Evolutionary conservation across 306 rosid genomes (phyloP).

Genomic region (Castanea mollissima): DNA sequence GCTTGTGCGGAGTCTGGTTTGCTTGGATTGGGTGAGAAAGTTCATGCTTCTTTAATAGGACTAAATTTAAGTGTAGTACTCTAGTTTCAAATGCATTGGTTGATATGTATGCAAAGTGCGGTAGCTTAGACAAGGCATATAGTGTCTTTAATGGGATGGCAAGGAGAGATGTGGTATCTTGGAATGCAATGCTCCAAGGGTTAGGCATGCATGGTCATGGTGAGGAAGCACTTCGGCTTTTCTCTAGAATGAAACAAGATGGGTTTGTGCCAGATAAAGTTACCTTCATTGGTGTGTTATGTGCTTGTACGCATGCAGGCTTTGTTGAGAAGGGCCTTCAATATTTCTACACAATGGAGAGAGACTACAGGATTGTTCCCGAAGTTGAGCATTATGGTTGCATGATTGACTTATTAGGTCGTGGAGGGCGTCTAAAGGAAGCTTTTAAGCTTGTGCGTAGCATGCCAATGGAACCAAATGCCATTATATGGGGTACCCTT

Average conservation of each 20-base stretch:
- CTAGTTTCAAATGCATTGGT: conserved; percentile 68
- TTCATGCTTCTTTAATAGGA: conserved; percentile 52
- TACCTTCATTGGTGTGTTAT: conserved; percentile 67
- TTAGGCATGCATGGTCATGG: conserved; percentile 80
- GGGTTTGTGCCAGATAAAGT: conserved; percentile 69
- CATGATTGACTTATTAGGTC: conserved; percentile 82
- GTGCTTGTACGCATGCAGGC: conserved; percentile 82
- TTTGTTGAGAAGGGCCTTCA: conserved; percentile 63
- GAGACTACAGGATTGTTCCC: conserved; percentile 59
- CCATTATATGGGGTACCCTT: conserved; percentile 64
- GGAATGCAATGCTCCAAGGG: conserved; percentile 93
- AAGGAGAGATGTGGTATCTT: conserved; percentile 68
- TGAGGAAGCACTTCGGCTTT: conserved; percentile 60
- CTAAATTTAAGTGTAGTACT: conserved; percentile 50
- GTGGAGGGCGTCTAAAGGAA: conserved; percentile 77
- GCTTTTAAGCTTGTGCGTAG: conserved; percentile 59
- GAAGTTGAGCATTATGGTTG: conserved; percentile 79
- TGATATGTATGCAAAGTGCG: conserved; percentile 90
- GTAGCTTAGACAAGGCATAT: conserved; percentile 53
- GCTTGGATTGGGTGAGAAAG: conserved; percentile 63
- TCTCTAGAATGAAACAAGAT: conserved; percentile 54
- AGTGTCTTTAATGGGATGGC: conserved; percentile 42
- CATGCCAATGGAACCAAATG: conserved; percentile 86
- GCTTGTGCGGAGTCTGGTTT: conserved; percentile 81
- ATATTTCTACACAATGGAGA: conserved; percentile 64